Base-by-base conservation (phyloP, 208 protist species). In the Trypanosoma conorhini region DNA sequence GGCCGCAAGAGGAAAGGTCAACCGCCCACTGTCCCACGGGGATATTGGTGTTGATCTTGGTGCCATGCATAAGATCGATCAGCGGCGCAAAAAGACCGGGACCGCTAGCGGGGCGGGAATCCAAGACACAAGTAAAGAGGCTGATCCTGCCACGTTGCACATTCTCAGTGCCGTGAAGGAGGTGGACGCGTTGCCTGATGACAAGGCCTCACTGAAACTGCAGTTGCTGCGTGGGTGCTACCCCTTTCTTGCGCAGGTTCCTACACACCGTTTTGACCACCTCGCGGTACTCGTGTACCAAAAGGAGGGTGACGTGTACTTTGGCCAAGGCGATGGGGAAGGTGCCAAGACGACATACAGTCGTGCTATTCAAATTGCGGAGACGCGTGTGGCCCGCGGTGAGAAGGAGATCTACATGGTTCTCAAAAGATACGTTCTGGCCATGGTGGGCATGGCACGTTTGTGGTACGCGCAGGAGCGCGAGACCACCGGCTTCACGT, bases 391-490 rank as follows among this genome's bases (percentile, higher is more conserved):
- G 28, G 90, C 90, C n/a, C 81, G 86, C 61, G 79, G 85, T 52
- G 86, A 85, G 21, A 85, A 84, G 59, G 87, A 92, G 63, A 83
- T 93, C 67, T 93, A 93, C 70, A 87, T 89, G 76, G 81, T 92
- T n/a, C 77, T 95, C 28, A 90, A 92, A 70, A 80, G 87, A 35
- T 95, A 95, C 65, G 87, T 93, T 17, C 69, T 88, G 48, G 73
- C 87, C 40, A 93, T 95, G 87, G 80, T 95, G 17, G 90, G 87
- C 26, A 72, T 93, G 70, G 78, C 90, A 9, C 77, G 83, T 46
- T 80, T 95, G 54, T 95, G 90, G 87, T 93, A 92, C 68, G 68
- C 89, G 58, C 81, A 92, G 77, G 87, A 92, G 75, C 80, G 82
- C 33, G 77, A 95, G 12, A 82, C 81, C 12, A 80, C 81, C 31